Evolutionary conservation across 2,329 filamentous ascomycete genomes (phyloP).

Genomic region (Sporothrix dimorphospora): DNA sequence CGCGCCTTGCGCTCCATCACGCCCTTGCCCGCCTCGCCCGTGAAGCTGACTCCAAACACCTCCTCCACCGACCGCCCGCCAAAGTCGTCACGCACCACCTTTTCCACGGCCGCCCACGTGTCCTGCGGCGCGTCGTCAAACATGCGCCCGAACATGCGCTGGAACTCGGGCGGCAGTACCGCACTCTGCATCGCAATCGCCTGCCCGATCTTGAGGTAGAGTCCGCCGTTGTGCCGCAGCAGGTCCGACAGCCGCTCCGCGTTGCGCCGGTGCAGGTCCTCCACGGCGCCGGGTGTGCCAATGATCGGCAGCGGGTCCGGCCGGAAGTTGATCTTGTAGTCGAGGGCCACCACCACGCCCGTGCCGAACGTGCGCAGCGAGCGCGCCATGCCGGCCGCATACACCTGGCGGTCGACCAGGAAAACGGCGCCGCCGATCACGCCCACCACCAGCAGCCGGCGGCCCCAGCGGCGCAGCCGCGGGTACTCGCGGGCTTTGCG

Average conservation of each 20-base stretch:
- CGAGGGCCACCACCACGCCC: slow-evolving; percentile 78
- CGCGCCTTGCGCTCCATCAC: slow-evolving; percentile 63
- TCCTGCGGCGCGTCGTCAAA: slow-evolving; percentile 98
- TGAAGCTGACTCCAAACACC: slow-evolving; percentile 88
- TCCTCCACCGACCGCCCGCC: slow-evolving; percentile 81
- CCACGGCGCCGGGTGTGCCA: slow-evolving; percentile 61
- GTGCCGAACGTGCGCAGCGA: slow-evolving; percentile 80
- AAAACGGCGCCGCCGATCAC: slow-evolving; percentile 65
- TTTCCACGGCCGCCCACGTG: slow-evolving; percentile 80
- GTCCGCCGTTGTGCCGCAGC: slow-evolving; percentile 81
- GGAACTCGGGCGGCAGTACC: slow-evolving; percentile 89
- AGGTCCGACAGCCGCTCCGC: slow-evolving; percentile 82
- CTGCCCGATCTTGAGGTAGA: slow-evolving; percentile 98
- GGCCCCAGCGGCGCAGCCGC: slow-evolving; percentile 73
- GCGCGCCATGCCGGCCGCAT: slow-evolving; percentile 77
- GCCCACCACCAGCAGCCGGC: slow-evolving; percentile 68
- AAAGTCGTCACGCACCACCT: slow-evolving; percentile 86
- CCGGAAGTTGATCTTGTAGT: slow-evolving; percentile 97
- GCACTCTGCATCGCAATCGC: slow-evolving; percentile 98
- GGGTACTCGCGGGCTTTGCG: slow-evolving; percentile 70
- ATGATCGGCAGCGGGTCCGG: slow-evolving; percentile 64
- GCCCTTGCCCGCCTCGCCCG: slow-evolving; percentile 61
- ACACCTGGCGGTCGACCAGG: slow-evolving; percentile 71
- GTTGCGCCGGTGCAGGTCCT: slow-evolving; percentile 79
- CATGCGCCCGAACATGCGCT: slow-evolving; percentile 94